Base-by-base conservation (phyloP, 768 basidiomycete genomes). In the Gelatoporia subvermispora region DNA sequence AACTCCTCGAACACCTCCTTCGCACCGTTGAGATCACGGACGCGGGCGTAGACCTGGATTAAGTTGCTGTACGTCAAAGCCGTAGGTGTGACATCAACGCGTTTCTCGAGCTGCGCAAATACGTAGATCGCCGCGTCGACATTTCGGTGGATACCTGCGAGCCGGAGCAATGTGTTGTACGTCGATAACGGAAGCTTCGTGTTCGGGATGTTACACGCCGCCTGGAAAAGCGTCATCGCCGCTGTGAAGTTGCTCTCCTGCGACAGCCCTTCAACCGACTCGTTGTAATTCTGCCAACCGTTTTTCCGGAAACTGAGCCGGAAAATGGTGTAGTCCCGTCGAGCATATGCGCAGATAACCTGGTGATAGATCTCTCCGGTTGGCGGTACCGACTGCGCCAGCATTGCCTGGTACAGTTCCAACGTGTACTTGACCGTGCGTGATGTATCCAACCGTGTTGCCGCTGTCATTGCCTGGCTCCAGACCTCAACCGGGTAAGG, bases 201-300 rank as follows among this genome's bases (percentile, higher is more conserved):
- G 15, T 60, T 51, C 8, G 63, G 52, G 20, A 72, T 63, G 8
- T 73, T 61, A 23, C 74, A 67, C 16, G 82, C 73, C 0, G 80
- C 73, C 21, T 85, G 74, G 64, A 93, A 93, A 15, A 94, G 68
- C 15, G 79, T 74, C 68, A 92, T 70, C 0, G 90, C 90, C 0
- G 81, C 76, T 0, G 69, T 60, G 51, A 92, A 83, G 53, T 87
- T 90, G 57, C 80, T 77, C 61, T 94, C 92, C 23, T 31, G 28
- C 28, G 28, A 31, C 28, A 31, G 28, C 13, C 13, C 28, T 13
- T 31, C 13, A 5, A 31, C 28, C 28, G 28, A 31, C 28, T 31
- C 28, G 7, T 31, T 31, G 28, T 7, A 31, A 13, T 31, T 31
- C 28, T 13, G 28, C 3, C 40, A 71, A n/a, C 56, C 56, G 34